phyloP scores from a whole-genome alignment of 75 land plant genomes.

The Pinus taeda region DNA sequence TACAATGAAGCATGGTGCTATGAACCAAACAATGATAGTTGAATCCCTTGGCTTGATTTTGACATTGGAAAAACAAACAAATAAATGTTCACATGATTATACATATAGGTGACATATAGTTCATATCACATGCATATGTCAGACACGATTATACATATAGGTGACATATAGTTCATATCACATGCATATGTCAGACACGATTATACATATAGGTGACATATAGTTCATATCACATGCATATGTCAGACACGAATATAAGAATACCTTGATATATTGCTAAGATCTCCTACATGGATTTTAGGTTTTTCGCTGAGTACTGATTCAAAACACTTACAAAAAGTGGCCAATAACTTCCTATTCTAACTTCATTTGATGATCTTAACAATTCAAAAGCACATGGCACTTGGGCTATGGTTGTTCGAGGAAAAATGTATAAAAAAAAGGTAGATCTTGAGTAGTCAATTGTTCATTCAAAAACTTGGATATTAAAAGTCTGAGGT shows the following conservation, averaged over 20 bases:
- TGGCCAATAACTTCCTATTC: neutral
- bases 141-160: neutral
- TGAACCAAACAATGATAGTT: constrained; percentile 26
- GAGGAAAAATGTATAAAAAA: neutral
- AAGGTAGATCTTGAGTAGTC: neutral
- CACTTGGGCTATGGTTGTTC: neutral
- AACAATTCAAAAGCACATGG: too few relatives aligned
- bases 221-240: neutral
- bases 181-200: neutral
- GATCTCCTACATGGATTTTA: neutral
- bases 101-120: neutral
- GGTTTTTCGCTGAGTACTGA: neutral
- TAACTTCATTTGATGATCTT: neutral
- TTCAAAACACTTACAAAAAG: neutral
- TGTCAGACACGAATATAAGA: neutral
- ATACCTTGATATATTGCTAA: neutral
- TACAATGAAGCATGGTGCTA: constrained; percentile 33
- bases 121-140: neutral
- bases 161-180: neutral
- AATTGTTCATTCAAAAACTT: neutral
- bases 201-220: too few relatives aligned
- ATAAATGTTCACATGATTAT: neutral
- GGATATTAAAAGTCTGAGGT: neutral
- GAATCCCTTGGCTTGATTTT: constrained; percentile 77
- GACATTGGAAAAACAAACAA: neutral